A percentile compares a stretch with the other conserved stretches of the same genome.
phyloP scores from a whole-genome alignment of 768 basidiomycete species.

The Suillus cothurnatus region DNA sequence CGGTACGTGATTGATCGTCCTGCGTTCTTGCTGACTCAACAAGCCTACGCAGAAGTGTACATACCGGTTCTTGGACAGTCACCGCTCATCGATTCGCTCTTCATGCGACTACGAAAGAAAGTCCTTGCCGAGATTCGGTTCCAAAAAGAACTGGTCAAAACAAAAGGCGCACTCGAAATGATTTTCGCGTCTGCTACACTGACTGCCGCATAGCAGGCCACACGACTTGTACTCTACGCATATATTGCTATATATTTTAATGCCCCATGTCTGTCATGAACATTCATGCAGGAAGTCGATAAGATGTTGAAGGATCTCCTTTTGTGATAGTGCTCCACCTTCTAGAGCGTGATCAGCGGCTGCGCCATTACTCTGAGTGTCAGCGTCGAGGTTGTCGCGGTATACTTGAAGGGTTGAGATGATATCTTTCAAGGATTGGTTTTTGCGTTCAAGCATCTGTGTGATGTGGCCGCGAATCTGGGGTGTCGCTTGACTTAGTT shows the following conservation, averaged over 20 bases:
- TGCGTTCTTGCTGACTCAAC: slow-evolving; percentile 10
- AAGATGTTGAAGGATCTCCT: slow-evolving; percentile 67
- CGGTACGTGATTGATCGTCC: slow-evolving; percentile 51
- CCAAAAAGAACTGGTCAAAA: slow-evolving; percentile 81
- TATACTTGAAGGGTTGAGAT: slow-evolving; percentile 70
- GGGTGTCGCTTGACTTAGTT: background rate
- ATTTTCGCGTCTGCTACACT: slow-evolving; percentile 64
- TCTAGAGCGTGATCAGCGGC: slow-evolving; percentile 31
- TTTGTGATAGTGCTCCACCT: slow-evolving; percentile 53
- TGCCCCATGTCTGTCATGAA: slow-evolving; percentile 20
- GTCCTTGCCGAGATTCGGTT: slow-evolving; percentile 85
- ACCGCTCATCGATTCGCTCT: slow-evolving; percentile 85
- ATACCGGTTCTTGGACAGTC: slow-evolving; percentile 90
- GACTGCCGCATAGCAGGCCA: slow-evolving; percentile 19
- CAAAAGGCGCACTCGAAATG: slow-evolving; percentile 92
- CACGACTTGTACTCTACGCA: slow-evolving; percentile 18
- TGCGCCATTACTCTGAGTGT: slow-evolving; percentile 32
- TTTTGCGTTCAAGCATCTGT: slow-evolving; percentile 76
- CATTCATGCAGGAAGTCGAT: slow-evolving; percentile 58
- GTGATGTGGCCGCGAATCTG: slow-evolving; percentile 79
- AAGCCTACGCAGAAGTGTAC: slow-evolving; percentile 75
- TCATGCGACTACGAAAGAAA: slow-evolving; percentile 80
- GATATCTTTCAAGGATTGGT: slow-evolving; percentile 69
- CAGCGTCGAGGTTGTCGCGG: slow-evolving; percentile 72
- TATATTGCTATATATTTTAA: slow-evolving; percentile 16